These are phyloP conservation scores for Penicillium paradoxum DNA, from an alignment of 495 filamentous ascomycete genomes.

Conservation along the genomic window DNA sequence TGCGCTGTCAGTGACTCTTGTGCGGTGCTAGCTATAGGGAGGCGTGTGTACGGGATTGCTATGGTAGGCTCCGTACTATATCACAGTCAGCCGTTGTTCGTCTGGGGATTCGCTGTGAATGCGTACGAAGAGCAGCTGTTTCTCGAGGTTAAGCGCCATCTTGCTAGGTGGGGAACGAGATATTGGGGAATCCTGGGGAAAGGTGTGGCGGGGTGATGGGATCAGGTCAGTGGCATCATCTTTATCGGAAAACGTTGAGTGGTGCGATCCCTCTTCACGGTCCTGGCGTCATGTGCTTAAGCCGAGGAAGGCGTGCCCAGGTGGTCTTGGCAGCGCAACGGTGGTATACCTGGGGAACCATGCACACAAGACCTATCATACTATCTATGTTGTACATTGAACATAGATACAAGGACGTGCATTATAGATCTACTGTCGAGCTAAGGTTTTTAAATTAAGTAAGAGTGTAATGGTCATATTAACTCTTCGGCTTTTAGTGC, in stretches of 20 bases:
- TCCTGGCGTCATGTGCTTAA: conserved; percentile 17
- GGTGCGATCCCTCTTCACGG: conserved; percentile 1
- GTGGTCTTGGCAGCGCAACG: conserved; percentile 3
- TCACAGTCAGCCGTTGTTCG: conserved; percentile 17
- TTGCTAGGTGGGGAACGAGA: conserved; percentile 5
- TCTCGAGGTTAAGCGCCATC: conserved; percentile 75
- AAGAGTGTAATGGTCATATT: too few relatives aligned
- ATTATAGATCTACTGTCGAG: too few relatives aligned
- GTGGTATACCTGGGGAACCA: not conserved
- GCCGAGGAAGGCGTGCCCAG: conserved; percentile 12
- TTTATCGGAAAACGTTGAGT: conserved; percentile 1
- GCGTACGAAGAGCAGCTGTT: conserved; percentile 73
- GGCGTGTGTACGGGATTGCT: conserved; percentile 60
- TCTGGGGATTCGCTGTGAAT: conserved; percentile 2
- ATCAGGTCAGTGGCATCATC: conserved; percentile 1
- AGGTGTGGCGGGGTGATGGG: conserved; percentile 5
- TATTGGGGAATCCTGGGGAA: not conserved
- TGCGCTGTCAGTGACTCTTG: conserved; percentile 24
- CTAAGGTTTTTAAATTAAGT: too few relatives aligned
- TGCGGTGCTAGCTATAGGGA: not conserved
- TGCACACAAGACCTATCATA: not conserved
- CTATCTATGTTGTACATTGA: not conserved
- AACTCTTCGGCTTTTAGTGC: too few relatives aligned
- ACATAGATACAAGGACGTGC: too few relatives aligned
- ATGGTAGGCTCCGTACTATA: conserved; percentile 92